Percentiles rank a stretch among this genome's conserved stretches.
These are phyloP conservation scores for Quercus variabilis DNA, from an alignment of 306 rosid genomes.

Conservation along the genomic window DNA sequence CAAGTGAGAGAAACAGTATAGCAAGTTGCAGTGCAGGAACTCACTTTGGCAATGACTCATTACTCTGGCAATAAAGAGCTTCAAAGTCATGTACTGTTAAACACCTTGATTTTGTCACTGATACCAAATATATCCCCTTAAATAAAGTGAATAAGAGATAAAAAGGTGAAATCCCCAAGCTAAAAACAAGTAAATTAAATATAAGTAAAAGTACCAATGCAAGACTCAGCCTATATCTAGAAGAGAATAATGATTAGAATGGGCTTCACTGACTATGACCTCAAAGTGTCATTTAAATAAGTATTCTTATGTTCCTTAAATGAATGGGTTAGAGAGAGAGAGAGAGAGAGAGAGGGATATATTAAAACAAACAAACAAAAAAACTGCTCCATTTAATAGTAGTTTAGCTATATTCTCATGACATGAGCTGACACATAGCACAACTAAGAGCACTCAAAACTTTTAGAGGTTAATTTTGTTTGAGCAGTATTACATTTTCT, in stretches of 20 bases:
- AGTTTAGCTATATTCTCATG: not conserved
- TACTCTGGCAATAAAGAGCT: slow-evolving; percentile 62
- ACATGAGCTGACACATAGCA: no score
- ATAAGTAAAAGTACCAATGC: not conserved
- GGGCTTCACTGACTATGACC: not conserved
- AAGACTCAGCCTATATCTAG: not conserved
- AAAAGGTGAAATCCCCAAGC: slow-evolving; percentile 1
- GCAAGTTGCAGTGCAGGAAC: not conserved
- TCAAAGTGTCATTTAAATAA: not conserved
- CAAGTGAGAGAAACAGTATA: not conserved
- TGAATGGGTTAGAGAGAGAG: no score
- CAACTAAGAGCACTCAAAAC: not conserved
- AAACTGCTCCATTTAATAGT: not conserved
- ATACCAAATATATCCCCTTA: slow-evolving; percentile 83
- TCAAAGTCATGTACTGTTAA: slow-evolving; percentile 82
- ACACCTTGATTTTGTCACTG: slow-evolving; percentile 78
- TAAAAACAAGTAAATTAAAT: not conserved
- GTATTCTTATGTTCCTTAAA: not conserved
- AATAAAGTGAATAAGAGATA: slow-evolving; percentile 2
- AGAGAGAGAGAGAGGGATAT: no score
- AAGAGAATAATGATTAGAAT: not conserved
- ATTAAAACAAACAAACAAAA: not conserved
- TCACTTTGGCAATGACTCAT: slow-evolving; percentile 32
- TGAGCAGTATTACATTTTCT: not conserved
- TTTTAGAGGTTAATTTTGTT: not conserved